phyloP scores from a whole-genome alignment of 148 eudicot species.

The Nepenthes gracilis region DNA sequence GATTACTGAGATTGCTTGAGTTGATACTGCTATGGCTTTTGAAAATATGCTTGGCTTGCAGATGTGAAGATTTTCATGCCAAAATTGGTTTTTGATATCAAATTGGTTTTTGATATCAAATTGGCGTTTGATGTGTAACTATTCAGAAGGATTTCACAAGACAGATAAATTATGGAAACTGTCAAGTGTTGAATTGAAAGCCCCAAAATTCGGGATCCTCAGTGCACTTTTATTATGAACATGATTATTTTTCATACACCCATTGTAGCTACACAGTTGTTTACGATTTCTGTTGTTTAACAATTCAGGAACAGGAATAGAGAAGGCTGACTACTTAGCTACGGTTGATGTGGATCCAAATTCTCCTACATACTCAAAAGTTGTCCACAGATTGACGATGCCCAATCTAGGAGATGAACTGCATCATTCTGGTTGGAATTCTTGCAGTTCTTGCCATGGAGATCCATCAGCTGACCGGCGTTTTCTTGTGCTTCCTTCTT shows the following conservation, averaged over 20 bases:
- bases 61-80: too few relatives aligned
- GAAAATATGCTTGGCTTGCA: too few relatives aligned
- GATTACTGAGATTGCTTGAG: too few relatives aligned
- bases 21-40: too few relatives aligned
- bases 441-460: slow-evolving; percentile 97
- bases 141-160: too few relatives aligned
- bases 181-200: too few relatives aligned
- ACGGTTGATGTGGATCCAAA: slow-evolving; percentile 87
- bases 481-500: slow-evolving; percentile 79
- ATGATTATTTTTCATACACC: background rate
- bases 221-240: too few relatives aligned
- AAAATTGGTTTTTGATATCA: too few relatives aligned
- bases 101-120: too few relatives aligned
- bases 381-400: slow-evolving; percentile 80
- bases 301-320: slow-evolving; percentile 62
- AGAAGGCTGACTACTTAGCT: slow-evolving; percentile 86
- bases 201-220: background rate
- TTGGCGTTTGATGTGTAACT: too few relatives aligned
- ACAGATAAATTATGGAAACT: too few relatives aligned
- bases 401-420: slow-evolving; percentile 79
- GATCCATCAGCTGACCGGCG: slow-evolving; percentile 70
- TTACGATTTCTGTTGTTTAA: background rate
- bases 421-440: slow-evolving; percentile 97
- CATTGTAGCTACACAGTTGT: background rate
- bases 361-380: slow-evolving; percentile 68